Conservation (phyloP, 148 eudicot species). For the Amaranthus hypochondriacus region DNA sequence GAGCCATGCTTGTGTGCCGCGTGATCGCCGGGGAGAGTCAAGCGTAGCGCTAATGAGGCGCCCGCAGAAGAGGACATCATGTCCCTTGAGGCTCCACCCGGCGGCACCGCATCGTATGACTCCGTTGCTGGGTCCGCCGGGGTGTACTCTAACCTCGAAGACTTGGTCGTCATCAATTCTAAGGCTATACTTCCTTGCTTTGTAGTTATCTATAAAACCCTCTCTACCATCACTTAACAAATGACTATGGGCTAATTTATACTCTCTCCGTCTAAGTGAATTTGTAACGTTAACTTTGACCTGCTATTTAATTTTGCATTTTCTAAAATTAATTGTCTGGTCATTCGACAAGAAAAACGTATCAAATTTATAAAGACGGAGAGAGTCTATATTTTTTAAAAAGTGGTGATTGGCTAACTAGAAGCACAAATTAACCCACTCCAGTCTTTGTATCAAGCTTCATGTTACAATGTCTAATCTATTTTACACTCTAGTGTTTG, state of each 20-base stretch:
- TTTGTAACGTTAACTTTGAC: too few species aligned
- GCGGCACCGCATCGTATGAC: constrained; percentile 35
- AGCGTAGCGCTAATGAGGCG: constrained; percentile 39
- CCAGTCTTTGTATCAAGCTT: not conserved
- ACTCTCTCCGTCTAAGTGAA: too few species aligned
- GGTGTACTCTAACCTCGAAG: constrained; percentile 72
- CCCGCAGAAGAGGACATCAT: constrained; percentile 31
- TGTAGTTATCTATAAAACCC: constrained; percentile 77
- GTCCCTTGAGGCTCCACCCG: constrained; percentile 17
- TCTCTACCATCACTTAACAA: constrained; percentile 5
- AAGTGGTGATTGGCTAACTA: not conserved
- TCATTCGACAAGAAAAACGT: too few species aligned
- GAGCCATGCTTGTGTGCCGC: constrained; percentile 91
- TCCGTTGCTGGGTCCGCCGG: constrained; percentile 68
- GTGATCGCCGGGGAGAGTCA: constrained; percentile 91
- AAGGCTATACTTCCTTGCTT: constrained; percentile 93
- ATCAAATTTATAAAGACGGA: not conserved
- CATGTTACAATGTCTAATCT: too few species aligned
- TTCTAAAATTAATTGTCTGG: too few species aligned
- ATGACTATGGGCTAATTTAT: too few species aligned
- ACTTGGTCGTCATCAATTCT: constrained; percentile 58
- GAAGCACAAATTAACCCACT: not conserved
- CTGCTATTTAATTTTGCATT: too few species aligned
- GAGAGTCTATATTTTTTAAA: not conserved
- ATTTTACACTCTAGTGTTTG: too few species aligned